phyloP scores from a whole-genome alignment of 208 protist genomes.

The Trypanosoma mega region DNA sequence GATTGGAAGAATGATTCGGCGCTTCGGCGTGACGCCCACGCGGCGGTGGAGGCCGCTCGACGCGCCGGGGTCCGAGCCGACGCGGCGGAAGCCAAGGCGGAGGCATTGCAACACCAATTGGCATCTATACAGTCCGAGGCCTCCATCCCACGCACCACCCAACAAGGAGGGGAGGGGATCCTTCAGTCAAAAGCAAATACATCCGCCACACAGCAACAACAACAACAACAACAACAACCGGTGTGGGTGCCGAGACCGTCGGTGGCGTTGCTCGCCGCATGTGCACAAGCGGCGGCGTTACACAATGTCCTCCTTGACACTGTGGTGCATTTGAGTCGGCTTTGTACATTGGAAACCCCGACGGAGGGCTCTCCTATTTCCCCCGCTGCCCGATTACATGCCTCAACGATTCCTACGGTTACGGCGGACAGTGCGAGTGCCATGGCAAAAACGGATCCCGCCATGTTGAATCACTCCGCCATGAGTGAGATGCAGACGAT shows the following conservation, averaged over 20 bases:
- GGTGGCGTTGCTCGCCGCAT: slow-evolving; percentile 10
- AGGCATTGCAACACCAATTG: too few species aligned
- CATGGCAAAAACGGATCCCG: too few species aligned
- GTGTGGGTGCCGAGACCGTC: slow-evolving; percentile 3
- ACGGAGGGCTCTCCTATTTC: not conserved
- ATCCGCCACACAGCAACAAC: not conserved
- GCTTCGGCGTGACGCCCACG: slow-evolving; percentile 11
- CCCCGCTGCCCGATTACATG: slow-evolving; percentile 6
- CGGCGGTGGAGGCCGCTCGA: slow-evolving; percentile 8
- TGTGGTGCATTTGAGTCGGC: not conserved
- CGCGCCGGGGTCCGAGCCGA: slow-evolving; percentile 9
- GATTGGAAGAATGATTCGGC: slow-evolving; percentile 20
- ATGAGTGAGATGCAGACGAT: too few species aligned
- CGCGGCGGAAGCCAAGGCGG: slow-evolving; percentile 22
- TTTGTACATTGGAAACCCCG: not conserved
- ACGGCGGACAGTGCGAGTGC: too few species aligned
- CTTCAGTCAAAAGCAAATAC: slow-evolving; percentile 14
- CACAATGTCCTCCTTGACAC: slow-evolving; percentile 23
- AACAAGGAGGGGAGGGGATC: slow-evolving; percentile 13
- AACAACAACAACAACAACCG: not conserved
- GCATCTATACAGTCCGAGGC: too few species aligned
- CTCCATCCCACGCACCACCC: not conserved
- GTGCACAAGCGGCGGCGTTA: slow-evolving; percentile 7
- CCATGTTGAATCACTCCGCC: too few species aligned
- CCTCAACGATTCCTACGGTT: too few species aligned